These are phyloP conservation scores for Hymenoscyphus linearis DNA, from an alignment of 2,329 filamentous ascomycete genomes.

Conservation along the genomic window DNA sequence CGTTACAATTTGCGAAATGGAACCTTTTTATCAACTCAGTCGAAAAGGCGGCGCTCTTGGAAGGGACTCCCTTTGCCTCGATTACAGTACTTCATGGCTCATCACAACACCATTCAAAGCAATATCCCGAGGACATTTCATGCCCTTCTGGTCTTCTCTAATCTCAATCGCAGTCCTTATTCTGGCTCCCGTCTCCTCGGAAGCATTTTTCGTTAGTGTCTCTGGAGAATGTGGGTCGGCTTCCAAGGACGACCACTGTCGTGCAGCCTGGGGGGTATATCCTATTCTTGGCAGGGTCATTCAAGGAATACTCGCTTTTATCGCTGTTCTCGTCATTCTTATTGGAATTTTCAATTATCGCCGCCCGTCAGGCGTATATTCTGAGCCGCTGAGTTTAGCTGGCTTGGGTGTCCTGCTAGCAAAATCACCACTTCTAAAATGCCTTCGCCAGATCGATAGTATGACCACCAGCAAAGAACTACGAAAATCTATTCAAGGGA, in stretches of 20 bases:
- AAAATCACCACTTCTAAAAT: constrained; percentile 19
- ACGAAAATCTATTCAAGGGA: constrained; percentile 7
- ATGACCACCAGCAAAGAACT: constrained; percentile 8
- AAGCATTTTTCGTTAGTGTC: constrained; percentile 17
- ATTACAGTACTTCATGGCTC: constrained; percentile 14
- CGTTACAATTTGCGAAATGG: constrained; percentile 35
- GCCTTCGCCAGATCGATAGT: constrained; percentile 18
- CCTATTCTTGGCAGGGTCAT: constrained; percentile 17
- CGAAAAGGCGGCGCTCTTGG: constrained; percentile 35
- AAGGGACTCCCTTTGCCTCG: constrained; percentile 31
- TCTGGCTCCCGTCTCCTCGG: constrained; percentile 17
- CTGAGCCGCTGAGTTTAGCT: constrained; percentile 24
- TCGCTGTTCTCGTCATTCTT: constrained; percentile 17
- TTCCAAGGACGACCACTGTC: constrained; percentile 3
- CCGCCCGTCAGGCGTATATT: constrained; percentile 21
- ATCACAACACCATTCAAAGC: constrained; percentile 16
- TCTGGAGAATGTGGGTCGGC: constrained; percentile 12
- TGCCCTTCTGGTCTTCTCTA: constrained; percentile 16
- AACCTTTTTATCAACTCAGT: constrained; percentile 38
- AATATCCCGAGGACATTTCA: constrained; percentile 13
- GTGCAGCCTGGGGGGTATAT: constrained; percentile 18
- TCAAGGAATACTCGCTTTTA: constrained; percentile 22
- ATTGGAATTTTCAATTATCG: constrained; percentile 15
- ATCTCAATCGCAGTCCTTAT: constrained; percentile 14
- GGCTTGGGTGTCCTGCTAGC: constrained; percentile 20